Conservation (phyloP, 2,329 filamentous ascomycete genomes). For the Aspergillus fijiensis region DNA sequence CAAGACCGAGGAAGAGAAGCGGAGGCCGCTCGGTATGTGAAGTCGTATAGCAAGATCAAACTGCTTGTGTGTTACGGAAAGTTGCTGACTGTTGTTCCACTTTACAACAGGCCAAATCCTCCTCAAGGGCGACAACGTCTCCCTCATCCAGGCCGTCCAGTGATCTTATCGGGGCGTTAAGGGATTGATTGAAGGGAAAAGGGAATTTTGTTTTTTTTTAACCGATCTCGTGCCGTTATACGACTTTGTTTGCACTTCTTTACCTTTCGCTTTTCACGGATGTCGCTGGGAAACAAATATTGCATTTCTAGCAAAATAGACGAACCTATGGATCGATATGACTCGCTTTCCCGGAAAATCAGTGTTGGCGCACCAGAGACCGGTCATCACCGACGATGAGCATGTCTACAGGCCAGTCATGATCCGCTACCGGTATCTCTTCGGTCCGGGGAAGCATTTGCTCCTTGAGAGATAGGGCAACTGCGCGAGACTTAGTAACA, state of each 20-base stretch:
- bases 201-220: neutral
- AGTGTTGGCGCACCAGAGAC: conserved; percentile 42
- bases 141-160: conserved; percentile 66
- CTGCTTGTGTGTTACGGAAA: neutral
- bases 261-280: conserved; percentile 17
- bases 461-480: conserved; percentile 81
- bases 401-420: conserved; percentile 79
- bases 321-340: conserved; percentile 18
- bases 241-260: conserved; percentile 14
- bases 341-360: conserved; percentile 21
- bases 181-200: conserved; percentile 7
- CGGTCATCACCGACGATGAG: conserved; percentile 70
- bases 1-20: conserved; percentile 76
- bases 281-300: conserved; percentile 19
- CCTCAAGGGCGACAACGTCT: conserved; percentile 85
- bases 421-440: conserved; percentile 69
- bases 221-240: conserved; percentile 9
- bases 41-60: neutral
- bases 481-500: conserved; percentile 43
- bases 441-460: conserved; percentile 70
- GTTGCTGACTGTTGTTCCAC: conserved; percentile 12
- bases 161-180: conserved; percentile 17
- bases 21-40: conserved; percentile 73
- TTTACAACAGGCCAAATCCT: conserved; percentile 70
- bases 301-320: conserved; percentile 21